phyloP scores from a whole-genome alignment of 2,329 filamentous ascomycete genomes.

The Diaporthe capsici region DNA sequence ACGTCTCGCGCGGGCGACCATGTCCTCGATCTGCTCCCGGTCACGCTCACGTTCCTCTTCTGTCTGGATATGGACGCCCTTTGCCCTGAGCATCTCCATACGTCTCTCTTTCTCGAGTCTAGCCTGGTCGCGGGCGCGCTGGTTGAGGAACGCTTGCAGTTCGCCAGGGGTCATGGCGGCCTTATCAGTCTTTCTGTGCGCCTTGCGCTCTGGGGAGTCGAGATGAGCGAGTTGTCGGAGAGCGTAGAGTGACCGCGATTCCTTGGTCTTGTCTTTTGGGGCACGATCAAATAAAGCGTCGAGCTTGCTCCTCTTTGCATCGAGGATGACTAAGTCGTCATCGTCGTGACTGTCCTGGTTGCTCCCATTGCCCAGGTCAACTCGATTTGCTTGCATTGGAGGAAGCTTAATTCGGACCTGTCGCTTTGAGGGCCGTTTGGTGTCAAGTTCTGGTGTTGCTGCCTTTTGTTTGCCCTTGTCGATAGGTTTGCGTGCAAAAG shows the following conservation, averaged over 20 bases:
- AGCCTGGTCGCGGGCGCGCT: constrained; percentile 85
- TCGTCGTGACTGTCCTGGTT: constrained; percentile 52
- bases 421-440: constrained; percentile 53
- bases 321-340: constrained; percentile 75
- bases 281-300: constrained; percentile 79
- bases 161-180: constrained; percentile 77
- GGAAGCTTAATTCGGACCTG: constrained; percentile 67
- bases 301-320: constrained; percentile 64
- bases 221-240: constrained; percentile 83
- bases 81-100: constrained; percentile 81
- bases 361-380: constrained; percentile 56
- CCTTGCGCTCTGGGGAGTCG: constrained; percentile 71
- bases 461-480: constrained; percentile 76
- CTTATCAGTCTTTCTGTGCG: constrained; percentile 59
- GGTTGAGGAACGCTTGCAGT: constrained; percentile 76
- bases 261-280: constrained; percentile 73
- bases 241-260: constrained; percentile 74
- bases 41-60: constrained; percentile 87
- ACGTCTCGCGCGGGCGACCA: constrained; percentile 85
- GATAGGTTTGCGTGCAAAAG: constrained; percentile 40
- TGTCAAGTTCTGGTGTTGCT: constrained; percentile 47
- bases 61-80: constrained; percentile 86
- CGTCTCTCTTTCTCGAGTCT: constrained; percentile 82
- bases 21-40: constrained; percentile 86
- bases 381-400: constrained; percentile 54